Evolutionary conservation across 768 basidiomycete species (phyloP).

Genomic region (Ramaria sp.): DNA sequence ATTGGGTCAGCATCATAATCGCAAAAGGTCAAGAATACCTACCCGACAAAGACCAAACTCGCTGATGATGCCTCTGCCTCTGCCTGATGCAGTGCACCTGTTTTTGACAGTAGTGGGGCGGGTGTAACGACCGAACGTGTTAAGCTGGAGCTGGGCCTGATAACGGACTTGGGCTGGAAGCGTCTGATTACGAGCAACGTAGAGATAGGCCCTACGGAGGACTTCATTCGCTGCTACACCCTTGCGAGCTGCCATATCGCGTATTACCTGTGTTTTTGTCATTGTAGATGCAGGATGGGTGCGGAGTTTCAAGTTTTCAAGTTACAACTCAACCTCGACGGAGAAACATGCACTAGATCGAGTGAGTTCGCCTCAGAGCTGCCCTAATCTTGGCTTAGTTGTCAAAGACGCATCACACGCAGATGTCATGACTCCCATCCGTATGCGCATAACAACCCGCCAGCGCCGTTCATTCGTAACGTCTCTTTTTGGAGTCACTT

Average conservation of each 20-base stretch:
- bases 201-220: slow-evolving; percentile 80
- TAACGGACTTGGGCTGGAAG: slow-evolving; percentile 84
- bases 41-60: slow-evolving; percentile 85
- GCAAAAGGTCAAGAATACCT: slow-evolving; percentile 11
- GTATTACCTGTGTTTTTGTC: slow-evolving; percentile 45
- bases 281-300: slow-evolving; percentile 10
- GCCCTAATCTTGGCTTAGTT: neutral
- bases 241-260: slow-evolving; percentile 69
- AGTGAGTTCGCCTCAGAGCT: neutral
- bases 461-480: slow-evolving; percentile 55
- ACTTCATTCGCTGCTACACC: slow-evolving; percentile 71
- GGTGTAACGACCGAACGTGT: slow-evolving; percentile 73
- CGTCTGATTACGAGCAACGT: slow-evolving; percentile 84
- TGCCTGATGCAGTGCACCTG: slow-evolving; percentile 75
- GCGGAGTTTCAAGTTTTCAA: neutral
- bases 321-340: neutral
- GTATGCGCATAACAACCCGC: slow-evolving; percentile 14
- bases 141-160: slow-evolving; percentile 89
- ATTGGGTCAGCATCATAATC: neutral
- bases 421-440: neutral
- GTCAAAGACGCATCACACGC: neutral
- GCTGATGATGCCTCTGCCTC: slow-evolving; percentile 79
- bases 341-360: neutral
- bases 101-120: slow-evolving; percentile 86
- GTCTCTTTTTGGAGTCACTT: slow-evolving; percentile 71